Evolutionary conservation across 345 rosid species (phyloP).

Genomic region (Linum tenue): DNA sequence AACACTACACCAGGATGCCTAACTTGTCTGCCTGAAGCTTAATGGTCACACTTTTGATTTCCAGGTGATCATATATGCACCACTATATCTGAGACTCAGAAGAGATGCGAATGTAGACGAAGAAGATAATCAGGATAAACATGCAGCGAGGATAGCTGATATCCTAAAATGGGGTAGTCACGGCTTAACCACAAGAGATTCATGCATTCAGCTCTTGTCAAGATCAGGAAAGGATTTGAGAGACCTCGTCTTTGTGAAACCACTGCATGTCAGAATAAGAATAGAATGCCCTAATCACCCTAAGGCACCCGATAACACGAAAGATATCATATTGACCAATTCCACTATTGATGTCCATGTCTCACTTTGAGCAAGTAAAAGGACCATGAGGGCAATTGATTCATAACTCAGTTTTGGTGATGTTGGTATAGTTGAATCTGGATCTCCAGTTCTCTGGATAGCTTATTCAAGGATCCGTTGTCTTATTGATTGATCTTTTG

Average conservation of each 20-base stretch:
- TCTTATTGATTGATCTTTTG: too few relatives aligned
- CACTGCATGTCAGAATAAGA: slow-evolving; percentile 57
- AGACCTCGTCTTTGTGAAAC: slow-evolving; percentile 56
- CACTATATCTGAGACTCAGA: slow-evolving; percentile 54
- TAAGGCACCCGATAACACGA: slow-evolving; percentile 46
- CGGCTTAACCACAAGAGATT: slow-evolving; percentile 29
- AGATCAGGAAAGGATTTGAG: slow-evolving; percentile 45
- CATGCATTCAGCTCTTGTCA: slow-evolving; percentile 45
- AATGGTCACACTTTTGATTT: neutral
- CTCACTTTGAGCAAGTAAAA: neutral
- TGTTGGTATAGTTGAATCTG: too few relatives aligned
- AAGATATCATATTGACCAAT: slow-evolving; percentile 42
- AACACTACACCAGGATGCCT: too few relatives aligned
- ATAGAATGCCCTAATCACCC: slow-evolving; percentile 52
- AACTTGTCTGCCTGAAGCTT: neutral
- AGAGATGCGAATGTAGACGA: slow-evolving; percentile 21
- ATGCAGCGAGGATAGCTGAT: slow-evolving; percentile 45
- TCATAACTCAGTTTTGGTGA: too few relatives aligned
- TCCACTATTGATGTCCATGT: slow-evolving; percentile 18
- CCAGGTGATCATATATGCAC: slow-evolving; percentile 61
- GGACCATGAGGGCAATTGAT: neutral
- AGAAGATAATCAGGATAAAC: slow-evolving; percentile 35
- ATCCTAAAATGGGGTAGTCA: slow-evolving; percentile 33
- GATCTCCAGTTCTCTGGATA: too few relatives aligned
- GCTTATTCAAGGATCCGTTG: too few relatives aligned